phyloP scores from a whole-genome alignment of 768 basidiomycete genomes.

The Tulasnella sp. region DNA sequence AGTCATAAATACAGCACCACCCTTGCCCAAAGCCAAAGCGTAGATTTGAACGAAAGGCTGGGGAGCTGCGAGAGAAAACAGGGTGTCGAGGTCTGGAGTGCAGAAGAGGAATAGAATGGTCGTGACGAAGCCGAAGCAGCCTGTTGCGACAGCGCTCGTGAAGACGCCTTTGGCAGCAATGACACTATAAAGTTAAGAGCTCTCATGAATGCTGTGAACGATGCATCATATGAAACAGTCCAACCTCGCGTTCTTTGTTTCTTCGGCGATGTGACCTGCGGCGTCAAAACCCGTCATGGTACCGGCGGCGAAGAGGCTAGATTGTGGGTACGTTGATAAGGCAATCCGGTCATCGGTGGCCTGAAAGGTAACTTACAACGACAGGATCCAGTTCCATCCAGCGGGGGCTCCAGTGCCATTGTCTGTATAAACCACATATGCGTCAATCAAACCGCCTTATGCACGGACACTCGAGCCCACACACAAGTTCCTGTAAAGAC shows the following conservation, averaged over 20 bases:
- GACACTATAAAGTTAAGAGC: slow-evolving; percentile 52
- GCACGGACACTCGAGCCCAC: slow-evolving; percentile 39
- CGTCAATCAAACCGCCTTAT: background rate
- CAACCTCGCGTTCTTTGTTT: slow-evolving; percentile 78
- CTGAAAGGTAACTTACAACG: slow-evolving; percentile 60
- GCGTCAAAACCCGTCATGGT: slow-evolving; percentile 92
- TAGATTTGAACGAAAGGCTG: slow-evolving; percentile 93
- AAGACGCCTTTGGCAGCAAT: slow-evolving; percentile 84
- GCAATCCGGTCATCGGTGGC: background rate
- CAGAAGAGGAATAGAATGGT: slow-evolving; percentile 84
- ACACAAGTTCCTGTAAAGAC: slow-evolving; percentile 81
- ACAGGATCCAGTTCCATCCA: slow-evolving; percentile 91
- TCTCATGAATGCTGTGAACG: background rate
- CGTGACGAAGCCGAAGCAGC: slow-evolving; percentile 75
- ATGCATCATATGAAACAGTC: background rate
- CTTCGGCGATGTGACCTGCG: slow-evolving; percentile 84
- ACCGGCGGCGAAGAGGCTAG: slow-evolving; percentile 81
- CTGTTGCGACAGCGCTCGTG: slow-evolving; percentile 74
- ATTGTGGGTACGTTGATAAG: background rate
- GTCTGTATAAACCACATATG: background rate
- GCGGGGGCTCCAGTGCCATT: slow-evolving; percentile 64
- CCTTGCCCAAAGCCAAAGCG: slow-evolving; percentile 77
- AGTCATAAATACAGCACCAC: slow-evolving; percentile 85
- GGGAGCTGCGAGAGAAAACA: slow-evolving; percentile 78
- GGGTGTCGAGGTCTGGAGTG: slow-evolving; percentile 72